These are phyloP conservation scores for Saccharomycopsis olivae DNA, from an alignment of 805 yeast species.

Conservation along the genomic window DNA sequence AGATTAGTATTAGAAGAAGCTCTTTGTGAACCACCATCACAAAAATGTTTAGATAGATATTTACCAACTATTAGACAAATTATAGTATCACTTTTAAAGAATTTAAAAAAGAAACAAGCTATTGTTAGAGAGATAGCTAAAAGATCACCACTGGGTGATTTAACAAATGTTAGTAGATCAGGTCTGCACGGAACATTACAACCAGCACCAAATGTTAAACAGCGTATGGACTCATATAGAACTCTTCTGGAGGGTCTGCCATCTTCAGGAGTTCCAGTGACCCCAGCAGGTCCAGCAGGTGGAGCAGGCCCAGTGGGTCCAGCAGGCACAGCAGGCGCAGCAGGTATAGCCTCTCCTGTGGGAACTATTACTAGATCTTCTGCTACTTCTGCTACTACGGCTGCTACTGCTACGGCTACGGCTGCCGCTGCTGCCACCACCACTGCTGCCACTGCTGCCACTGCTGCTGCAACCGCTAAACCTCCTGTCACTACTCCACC, in stretches of 20 bases:
- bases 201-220: not conserved
- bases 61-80: constrained; percentile 80
- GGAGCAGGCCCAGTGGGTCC: not conserved
- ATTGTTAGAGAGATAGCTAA: constrained; percentile 35
- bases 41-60: constrained; percentile 66
- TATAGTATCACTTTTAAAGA: constrained; percentile 69
- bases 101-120: constrained; percentile 69
- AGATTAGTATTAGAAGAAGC: constrained; percentile 80
- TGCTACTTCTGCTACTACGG: no score
- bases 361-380: not conserved
- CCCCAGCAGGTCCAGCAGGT: not conserved
- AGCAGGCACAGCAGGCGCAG: not conserved
- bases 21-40: constrained; percentile 74
- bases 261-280: not conserved
- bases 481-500: not conserved
- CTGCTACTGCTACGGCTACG: not conserved
- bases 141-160: constrained; percentile 7
- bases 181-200: not conserved
- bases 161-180: no score
- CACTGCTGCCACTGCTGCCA: not conserved
- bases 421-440: not conserved
- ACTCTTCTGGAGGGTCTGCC: not conserved
- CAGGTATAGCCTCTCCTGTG: no score
- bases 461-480: not conserved
- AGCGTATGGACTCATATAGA: not conserved